Base-by-base conservation (phyloP, 2,329 filamentous ascomycete species). In the Cucurbitaria berberidis region DNA sequence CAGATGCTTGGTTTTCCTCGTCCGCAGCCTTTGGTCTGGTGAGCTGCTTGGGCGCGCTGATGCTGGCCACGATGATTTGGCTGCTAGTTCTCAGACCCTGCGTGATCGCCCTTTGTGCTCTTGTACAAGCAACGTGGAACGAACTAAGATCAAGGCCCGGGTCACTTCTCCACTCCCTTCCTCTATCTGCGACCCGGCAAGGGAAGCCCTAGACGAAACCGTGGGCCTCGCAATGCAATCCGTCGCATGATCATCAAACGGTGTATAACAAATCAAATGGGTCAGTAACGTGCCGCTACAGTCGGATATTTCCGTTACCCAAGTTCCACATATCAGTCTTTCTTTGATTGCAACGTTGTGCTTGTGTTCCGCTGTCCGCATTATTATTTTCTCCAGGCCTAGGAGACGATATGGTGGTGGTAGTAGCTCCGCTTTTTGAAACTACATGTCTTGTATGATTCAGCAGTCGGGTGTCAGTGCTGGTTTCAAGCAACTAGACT, bases 41-140 rank as follows among this genome's bases (percentile, higher is more conserved):
- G 16, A 39, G 21, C 18, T 15, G 9, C 19, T 22, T 11, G 19
- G 21, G 21, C 11, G 10, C 21, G 15, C 13, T 24, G 19, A 15
- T 24, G n/a, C 21, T 22, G 9, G 36, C 6, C 10, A 34, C 38
- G 7, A 19, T 26, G 29, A 34, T 21, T 24, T 5, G 5, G n/a
- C 43, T 15, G 22, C 18, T 44, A 16, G 18, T 39, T 27, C 19
- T 43, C 48, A 55, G 45, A 47, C 27, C 26, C 29, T 48, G 42
- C 44, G 40, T 56, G 44, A n/a, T 43, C 36, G 46, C 42, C 43
- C 32, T 46, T n/a, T 32, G 47, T 52, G 53, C 42, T 36, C 43
- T 48, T 35, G 39, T 39, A 54, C 57, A 49, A 58, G 57, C 63
- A 63, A 69, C 65, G 67, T 70, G 66, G 59, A 70, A 64, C 67